phyloP scores from a whole-genome alignment of 805 yeast genomes.

The Cyberlindnera mississippiensis region DNA sequence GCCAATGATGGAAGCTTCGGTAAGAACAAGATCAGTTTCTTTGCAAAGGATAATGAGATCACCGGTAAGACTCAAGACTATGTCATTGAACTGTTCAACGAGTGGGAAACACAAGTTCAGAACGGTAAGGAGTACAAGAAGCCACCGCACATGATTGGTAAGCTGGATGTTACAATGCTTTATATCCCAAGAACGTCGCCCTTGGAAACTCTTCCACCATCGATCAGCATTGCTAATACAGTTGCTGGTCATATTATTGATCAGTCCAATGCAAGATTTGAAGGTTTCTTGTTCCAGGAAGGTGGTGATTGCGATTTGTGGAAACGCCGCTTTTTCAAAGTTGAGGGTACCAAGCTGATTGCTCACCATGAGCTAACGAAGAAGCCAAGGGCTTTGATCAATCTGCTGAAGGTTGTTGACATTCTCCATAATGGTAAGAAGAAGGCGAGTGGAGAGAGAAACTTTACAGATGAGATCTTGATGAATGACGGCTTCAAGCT shows the following conservation, averaged over 20 bases:
- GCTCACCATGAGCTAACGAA: conserved; percentile 71
- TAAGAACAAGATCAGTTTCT: conserved; percentile 63
- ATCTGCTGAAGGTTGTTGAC: conserved; percentile 59
- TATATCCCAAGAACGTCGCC: conserved; percentile 60
- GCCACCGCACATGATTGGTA: conserved; percentile 61
- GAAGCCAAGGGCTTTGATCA: conserved; percentile 72
- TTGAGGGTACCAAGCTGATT: conserved; percentile 65
- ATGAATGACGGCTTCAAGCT: conserved; percentile 74
- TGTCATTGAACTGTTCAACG: conserved; percentile 66
- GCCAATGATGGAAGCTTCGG: conserved; percentile 92
- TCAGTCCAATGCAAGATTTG: conserved; percentile 36
- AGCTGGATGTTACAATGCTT: conserved; percentile 62
- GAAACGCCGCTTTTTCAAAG: conserved; percentile 69
- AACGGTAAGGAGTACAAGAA: conserved; percentile 29
- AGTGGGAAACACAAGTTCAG: conserved; percentile 60
- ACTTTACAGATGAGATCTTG: conserved; percentile 67
- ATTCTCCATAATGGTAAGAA: conserved; percentile 33
- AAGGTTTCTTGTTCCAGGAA: conserved; percentile 79
- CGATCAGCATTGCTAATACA: conserved; percentile 51
- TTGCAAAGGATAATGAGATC: conserved; percentile 51
- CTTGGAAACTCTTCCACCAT: conserved; percentile 64
- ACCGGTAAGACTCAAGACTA: conserved; percentile 50
- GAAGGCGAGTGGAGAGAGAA: conserved; percentile 36
- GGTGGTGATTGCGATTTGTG: conserved; percentile 83
- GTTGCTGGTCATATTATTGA: conserved; percentile 36